These are phyloP conservation scores for Geopyxis carbonaria DNA, from an alignment of 495 filamentous ascomycete genomes.

Conservation along the genomic window DNA sequence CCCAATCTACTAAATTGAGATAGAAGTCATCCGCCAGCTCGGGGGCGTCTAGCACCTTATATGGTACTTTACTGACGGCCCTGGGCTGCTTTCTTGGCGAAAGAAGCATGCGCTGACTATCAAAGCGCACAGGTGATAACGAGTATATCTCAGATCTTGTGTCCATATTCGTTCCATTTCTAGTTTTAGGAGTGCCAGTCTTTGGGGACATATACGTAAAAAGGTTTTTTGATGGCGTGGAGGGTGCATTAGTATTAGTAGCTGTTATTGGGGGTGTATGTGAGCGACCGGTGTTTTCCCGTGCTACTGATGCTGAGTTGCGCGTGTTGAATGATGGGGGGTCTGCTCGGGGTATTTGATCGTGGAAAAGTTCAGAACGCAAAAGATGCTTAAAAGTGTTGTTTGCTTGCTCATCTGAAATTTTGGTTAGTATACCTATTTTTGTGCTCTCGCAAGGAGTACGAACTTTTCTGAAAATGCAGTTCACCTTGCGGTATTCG, in stretches of 20 bases:
- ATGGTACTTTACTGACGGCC: conserved; percentile 85
- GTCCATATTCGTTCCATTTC: conserved; percentile 71
- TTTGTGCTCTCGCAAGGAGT: neutral
- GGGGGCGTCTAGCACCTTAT: conserved; percentile 92
- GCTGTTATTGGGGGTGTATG: conserved; percentile 70
- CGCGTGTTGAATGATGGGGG: conserved; percentile 39
- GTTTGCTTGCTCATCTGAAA: conserved; percentile 79
- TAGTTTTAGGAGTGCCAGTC: conserved; percentile 72
- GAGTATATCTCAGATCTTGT: conserved; percentile 83
- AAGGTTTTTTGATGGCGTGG: conserved; percentile 91
- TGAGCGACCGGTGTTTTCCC: conserved; percentile 42
- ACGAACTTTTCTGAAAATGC: conserved; percentile 81
- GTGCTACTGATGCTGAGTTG: conserved; percentile 27
- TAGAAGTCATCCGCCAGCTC: conserved; percentile 96
- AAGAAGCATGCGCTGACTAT: conserved; percentile 78
- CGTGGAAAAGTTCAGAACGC: conserved; percentile 78
- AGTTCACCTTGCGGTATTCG: conserved; percentile 78
- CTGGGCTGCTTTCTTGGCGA: conserved; percentile 75
- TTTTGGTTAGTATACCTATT: neutral
- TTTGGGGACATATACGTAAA: conserved; percentile 82
- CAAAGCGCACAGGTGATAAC: conserved; percentile 73
- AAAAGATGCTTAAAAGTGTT: conserved; percentile 76
- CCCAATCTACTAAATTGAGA: conserved; percentile 93
- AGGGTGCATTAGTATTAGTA: conserved; percentile 56
- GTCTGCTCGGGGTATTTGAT: conserved; percentile 66